phyloP scores from a whole-genome alignment of 306 rosid genomes.

The Corylus heterophylla region DNA sequence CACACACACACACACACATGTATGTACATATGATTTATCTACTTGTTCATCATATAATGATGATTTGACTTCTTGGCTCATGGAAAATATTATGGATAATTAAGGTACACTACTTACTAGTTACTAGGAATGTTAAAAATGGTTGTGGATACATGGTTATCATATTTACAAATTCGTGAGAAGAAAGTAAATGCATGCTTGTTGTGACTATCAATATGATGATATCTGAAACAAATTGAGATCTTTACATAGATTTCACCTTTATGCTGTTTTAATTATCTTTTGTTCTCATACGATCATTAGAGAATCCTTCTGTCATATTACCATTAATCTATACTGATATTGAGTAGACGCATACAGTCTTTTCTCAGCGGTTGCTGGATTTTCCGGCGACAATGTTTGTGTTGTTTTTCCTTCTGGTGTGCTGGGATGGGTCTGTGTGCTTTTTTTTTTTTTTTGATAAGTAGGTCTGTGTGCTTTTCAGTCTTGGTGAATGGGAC shows the following conservation, averaged over 20 bases:
- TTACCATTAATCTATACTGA: background rate
- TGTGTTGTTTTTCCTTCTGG: too few relatives aligned
- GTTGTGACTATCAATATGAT: background rate
- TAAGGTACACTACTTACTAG: background rate
- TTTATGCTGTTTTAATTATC: background rate
- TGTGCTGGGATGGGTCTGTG: too few relatives aligned
- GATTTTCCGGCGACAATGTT: too few relatives aligned
- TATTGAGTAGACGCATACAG: too few relatives aligned
- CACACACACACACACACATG: background rate
- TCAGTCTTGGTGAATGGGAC: too few relatives aligned
- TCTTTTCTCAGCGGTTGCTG: too few relatives aligned
- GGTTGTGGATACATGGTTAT: background rate
- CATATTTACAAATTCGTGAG: background rate
- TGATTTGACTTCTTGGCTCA: background rate
- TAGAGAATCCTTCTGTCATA: background rate
- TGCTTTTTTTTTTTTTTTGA: too few relatives aligned
- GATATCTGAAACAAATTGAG: background rate
- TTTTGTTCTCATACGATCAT: background rate
- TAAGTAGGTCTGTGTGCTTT: too few relatives aligned
- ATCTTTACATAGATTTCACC: background rate
- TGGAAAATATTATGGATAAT: background rate
- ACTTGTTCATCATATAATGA: background rate
- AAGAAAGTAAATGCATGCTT: conserved; percentile 1
- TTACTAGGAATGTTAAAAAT: background rate
- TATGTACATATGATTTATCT: background rate